These are phyloP conservation scores for Pyricularia sp. DNA, from an alignment of 2,329 filamentous ascomycete species.

Conservation along the genomic window DNA sequence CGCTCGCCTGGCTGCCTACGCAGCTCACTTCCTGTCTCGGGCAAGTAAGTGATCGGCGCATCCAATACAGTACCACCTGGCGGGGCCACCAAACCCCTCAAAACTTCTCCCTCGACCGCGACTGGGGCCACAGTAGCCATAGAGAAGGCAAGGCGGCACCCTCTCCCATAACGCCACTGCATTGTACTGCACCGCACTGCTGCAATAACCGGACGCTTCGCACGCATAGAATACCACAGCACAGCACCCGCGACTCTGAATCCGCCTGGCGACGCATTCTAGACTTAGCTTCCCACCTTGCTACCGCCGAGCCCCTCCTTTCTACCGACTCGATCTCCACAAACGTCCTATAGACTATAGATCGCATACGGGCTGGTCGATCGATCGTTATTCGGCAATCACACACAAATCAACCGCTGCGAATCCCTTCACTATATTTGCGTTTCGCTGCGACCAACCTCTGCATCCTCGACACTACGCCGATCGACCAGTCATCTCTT, in stretches of 20 bases:
- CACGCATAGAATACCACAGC: background rate
- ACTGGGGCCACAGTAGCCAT: background rate
- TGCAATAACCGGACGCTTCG: background rate
- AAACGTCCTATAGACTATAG: background rate
- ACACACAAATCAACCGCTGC: background rate
- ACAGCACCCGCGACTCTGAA: background rate
- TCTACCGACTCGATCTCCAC: background rate
- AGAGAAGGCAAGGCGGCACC: background rate
- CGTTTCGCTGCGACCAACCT: background rate
- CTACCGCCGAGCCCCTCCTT: slow-evolving; percentile 3
- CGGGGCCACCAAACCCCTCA: background rate
- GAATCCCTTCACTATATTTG: background rate
- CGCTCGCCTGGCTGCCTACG: background rate
- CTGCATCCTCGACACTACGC: background rate
- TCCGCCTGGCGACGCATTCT: background rate
- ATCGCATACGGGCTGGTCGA: background rate
- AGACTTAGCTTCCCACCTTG: background rate
- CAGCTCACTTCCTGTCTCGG: slow-evolving; percentile 2
- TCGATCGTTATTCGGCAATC: background rate
- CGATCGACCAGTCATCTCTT: background rate
- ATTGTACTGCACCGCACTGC: background rate
- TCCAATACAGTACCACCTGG: background rate
- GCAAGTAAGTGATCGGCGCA: slow-evolving; percentile 1
- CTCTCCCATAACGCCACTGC: background rate
- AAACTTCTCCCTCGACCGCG: background rate